Conservation (phyloP, 2,329 filamentous ascomycete genomes). For the Scytalidium sp. region DNA sequence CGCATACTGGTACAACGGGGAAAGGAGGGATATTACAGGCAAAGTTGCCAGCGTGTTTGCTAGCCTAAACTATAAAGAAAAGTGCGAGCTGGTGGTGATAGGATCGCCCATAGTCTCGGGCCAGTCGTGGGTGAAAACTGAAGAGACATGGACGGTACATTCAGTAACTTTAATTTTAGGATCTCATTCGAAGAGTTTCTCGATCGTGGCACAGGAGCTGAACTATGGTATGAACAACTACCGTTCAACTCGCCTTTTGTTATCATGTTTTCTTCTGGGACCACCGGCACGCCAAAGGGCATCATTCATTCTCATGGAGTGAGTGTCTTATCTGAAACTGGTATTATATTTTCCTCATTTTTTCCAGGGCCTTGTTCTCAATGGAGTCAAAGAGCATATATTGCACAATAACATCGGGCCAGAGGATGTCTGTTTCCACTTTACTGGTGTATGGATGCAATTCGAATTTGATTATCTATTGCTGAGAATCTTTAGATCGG, state of each 20-base stretch:
- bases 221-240: slow-evolving; percentile 9
- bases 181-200: background rate
- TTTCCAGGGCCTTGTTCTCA: background rate
- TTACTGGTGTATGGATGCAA: background rate
- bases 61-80: background rate
- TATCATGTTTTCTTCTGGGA: slow-evolving; percentile 69
- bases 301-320: background rate
- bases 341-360: background rate
- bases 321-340: background rate
- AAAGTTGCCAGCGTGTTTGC: background rate
- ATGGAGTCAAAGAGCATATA: background rate
- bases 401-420: background rate
- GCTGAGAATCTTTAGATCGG: slow-evolving; percentile 43
- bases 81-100: background rate
- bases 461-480: background rate
- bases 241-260: slow-evolving; percentile 66
- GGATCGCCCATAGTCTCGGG: background rate
- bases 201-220: background rate
- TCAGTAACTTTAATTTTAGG: background rate
- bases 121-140: background rate
- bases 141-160: background rate
- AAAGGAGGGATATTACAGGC: background rate
- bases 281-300: background rate
- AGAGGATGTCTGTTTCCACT: background rate
- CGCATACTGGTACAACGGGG: background rate